Evolutionary conservation across 2,329 filamentous ascomycete genomes (phyloP).

Genomic region (Sporothrix phasma): DNA sequence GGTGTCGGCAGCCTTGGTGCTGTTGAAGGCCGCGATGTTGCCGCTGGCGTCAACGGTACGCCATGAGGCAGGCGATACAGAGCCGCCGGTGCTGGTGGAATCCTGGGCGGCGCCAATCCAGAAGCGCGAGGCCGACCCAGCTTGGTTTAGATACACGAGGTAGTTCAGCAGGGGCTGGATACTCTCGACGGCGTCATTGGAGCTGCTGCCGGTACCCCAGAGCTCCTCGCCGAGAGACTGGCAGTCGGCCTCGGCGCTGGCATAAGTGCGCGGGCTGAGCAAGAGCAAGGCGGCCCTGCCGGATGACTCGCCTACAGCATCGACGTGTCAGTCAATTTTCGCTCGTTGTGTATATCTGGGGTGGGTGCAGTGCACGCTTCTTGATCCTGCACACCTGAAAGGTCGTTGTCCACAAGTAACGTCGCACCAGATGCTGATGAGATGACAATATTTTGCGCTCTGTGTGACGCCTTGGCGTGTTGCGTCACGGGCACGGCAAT

Average conservation of each 20-base stretch:
- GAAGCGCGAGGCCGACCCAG: conserved; percentile 23
- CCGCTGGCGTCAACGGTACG: conserved; percentile 25
- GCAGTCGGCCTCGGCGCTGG: conserved; percentile 26
- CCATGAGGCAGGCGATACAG: not conserved
- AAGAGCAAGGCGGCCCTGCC: conserved; percentile 29
- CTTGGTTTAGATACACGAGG: conserved; percentile 26
- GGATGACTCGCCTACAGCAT: conserved; percentile 26
- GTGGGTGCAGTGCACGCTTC: not conserved
- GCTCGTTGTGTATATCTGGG: not conserved
- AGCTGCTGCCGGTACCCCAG: conserved; percentile 25
- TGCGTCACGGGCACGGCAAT: conserved; percentile 9
- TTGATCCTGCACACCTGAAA: conserved; percentile 25
- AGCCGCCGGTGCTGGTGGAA: not conserved
- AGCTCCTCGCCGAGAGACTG: conserved; percentile 31
- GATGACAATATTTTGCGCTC: not conserved
- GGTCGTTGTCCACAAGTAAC: conserved; percentile 33
- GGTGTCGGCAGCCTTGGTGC: conserved; percentile 5
- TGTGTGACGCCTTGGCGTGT: not conserved
- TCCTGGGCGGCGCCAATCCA: conserved; percentile 28
- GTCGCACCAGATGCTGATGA: conserved; percentile 26
- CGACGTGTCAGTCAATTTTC: not conserved
- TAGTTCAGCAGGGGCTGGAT: conserved; percentile 30
- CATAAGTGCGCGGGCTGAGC: conserved; percentile 24
- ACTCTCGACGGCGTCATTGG: conserved; percentile 17
- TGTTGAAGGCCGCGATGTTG: conserved; percentile 16